These are phyloP conservation scores for Kodamaea nitidulidarum DNA, from an alignment of 805 yeast genomes.

Conservation along the genomic window DNA sequence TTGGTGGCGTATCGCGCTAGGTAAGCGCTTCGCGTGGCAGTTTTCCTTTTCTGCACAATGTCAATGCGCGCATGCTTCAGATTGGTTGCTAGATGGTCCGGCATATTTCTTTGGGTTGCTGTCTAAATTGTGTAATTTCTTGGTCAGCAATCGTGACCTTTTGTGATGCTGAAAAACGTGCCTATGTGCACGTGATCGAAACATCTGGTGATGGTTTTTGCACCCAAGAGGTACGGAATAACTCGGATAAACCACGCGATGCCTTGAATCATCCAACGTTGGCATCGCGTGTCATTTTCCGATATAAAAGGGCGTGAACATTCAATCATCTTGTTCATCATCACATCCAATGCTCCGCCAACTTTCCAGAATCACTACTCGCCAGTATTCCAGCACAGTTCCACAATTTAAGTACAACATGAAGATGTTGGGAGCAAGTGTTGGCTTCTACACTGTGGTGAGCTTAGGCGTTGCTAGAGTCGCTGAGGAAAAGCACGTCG, in stretches of 20 bases:
- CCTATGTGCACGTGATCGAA: background rate
- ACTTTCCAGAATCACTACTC: background rate
- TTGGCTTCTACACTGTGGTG: conserved; percentile 22
- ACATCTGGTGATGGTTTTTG: conserved; percentile 6
- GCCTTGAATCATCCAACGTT: background rate
- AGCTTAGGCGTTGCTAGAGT: conserved; percentile 26
- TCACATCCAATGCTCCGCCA: background rate
- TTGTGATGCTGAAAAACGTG: background rate
- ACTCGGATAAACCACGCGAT: conserved; percentile 4
- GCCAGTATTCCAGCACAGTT: background rate
- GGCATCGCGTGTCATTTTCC: background rate
- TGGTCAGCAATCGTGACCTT: background rate
- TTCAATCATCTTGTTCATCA: background rate
- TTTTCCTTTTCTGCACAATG: too few species aligned
- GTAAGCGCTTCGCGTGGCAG: too few species aligned
- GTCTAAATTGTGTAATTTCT: background rate
- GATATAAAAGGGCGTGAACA: conserved; percentile 1
- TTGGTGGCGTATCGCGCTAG: too few species aligned
- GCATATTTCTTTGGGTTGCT: conserved; percentile 3
- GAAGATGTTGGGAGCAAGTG: conserved; percentile 18
- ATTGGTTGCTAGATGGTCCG: background rate
- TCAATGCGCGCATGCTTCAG: background rate
- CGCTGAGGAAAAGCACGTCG: conserved; percentile 28
- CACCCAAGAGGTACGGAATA: conserved; percentile 1
- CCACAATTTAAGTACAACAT: conserved; percentile 1